Evolutionary conservation across 257 asterid genomes (phyloP), one percentile per base, ranked within the genome.

Genomic region (Fraxinus cuspidata): DNA sequence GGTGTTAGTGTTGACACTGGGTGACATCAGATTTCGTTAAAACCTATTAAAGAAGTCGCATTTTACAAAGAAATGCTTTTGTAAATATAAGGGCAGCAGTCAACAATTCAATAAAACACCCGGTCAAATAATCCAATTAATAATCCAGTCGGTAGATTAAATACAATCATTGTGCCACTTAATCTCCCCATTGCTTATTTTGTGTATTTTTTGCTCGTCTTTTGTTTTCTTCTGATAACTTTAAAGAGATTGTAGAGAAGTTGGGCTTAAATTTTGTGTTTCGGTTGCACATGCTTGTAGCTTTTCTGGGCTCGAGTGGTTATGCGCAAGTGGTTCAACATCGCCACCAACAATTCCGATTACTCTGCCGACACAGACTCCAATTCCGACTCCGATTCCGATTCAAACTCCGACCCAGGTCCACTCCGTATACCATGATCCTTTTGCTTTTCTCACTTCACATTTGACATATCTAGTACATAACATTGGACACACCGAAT

Each of bases 201-300:
- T 31, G 34, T 31, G 34, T 31, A 31, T 31, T 31, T 31, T 29
- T 29, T 31, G 5, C 5, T 31, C 34, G 37, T 68, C 3, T 68
- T 42, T 28, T 64, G 49, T 69, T 71, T 34, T 56, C 78, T 12
- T 72, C 78, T n/a, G 56, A 66, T 80, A 79, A 88, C 76, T n/a
- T 67, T 25, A 77, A 82, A 79, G 77, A 89, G 86, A 86, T 88
- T 94, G 94, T 94, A 90, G 96, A 84, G 44, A 81, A 84, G 38
- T 85, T 91, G 93, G 91, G 91, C 91, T 90, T 95, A 89, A 90
- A 83, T 88, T 71, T 85, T 92, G 91, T 90, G 91, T 87, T 88
- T 91, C 81, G 94, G 86, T 85, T 86, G 96, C 95, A 77, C 96
- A 70, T 90, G 96, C 93, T 89, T 85, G 80, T 89, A 92, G 97